Evolutionary conservation across 139 green algal genomes (phyloP).

Genomic region (Penium margaritaceum): DNA sequence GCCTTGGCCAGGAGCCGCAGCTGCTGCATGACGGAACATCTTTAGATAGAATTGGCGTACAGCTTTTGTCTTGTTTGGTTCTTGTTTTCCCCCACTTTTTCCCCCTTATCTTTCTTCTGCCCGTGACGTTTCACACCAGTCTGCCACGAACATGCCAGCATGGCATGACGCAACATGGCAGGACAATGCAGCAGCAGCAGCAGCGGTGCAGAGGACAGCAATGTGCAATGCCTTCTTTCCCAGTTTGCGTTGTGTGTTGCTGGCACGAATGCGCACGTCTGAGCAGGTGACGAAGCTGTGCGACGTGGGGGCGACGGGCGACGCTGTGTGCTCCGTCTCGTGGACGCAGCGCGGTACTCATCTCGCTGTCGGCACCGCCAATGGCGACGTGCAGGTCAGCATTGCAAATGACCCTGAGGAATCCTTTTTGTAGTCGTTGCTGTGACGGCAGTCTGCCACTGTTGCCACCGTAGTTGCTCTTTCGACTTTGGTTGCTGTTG

Average conservation of each 20-base stretch:
- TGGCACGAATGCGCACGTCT: not conserved
- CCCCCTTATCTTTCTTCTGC: not conserved
- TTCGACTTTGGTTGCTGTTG: not conserved
- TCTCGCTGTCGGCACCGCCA: slow-evolving; percentile 76
- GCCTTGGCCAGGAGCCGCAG: too few relatives aligned
- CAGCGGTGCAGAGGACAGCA: not conserved
- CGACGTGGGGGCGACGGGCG: slow-evolving; percentile 64
- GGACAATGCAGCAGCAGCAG: not conserved
- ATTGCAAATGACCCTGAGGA: not conserved
- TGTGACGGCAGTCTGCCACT: too few relatives aligned
- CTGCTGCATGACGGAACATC: too few relatives aligned
- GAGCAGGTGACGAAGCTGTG: slow-evolving; percentile 82
- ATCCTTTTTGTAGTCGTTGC: not conserved
- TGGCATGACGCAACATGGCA: too few relatives aligned
- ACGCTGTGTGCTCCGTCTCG: slow-evolving; percentile 75
- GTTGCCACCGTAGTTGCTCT: not conserved
- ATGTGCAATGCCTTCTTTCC: not conserved
- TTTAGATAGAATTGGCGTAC: too few relatives aligned
- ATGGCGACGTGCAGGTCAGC: slow-evolving; percentile 64
- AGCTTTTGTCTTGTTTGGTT: too few relatives aligned
- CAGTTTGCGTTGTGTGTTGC: not conserved
- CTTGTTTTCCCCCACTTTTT: not conserved
- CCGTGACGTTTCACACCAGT: not conserved
- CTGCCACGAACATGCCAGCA: not conserved
- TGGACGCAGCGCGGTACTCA: slow-evolving; percentile 83